These are phyloP conservation scores for Hanseniaspora hatyaiensis DNA, from an alignment of 805 yeast species.

Conservation along the genomic window DNA sequence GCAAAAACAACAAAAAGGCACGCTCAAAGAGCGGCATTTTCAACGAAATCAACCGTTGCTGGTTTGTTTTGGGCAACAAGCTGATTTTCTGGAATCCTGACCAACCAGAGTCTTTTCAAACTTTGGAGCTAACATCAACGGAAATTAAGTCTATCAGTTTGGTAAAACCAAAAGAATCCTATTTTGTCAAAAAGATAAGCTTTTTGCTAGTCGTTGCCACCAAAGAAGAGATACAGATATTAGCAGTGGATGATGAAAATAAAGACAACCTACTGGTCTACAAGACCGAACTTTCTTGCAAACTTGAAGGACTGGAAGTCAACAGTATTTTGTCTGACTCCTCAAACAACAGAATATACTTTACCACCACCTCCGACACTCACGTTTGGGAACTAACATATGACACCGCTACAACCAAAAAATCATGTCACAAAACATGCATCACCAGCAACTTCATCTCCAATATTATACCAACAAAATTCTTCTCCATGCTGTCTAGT, in stretches of 20 bases:
- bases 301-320: slow-evolving; percentile 67
- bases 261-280: slow-evolving; percentile 51
- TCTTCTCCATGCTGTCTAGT: slow-evolving; percentile 26
- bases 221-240: slow-evolving; percentile 61
- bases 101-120: slow-evolving; percentile 53
- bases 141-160: slow-evolving; percentile 64
- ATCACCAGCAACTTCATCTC: slow-evolving; percentile 57
- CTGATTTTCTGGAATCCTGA: slow-evolving; percentile 73
- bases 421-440: slow-evolving; percentile 73
- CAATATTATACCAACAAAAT: slow-evolving; percentile 37
- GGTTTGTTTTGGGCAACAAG: slow-evolving; percentile 76
- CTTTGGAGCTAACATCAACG: slow-evolving; percentile 64
- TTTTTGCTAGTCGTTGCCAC: slow-evolving; percentile 69
- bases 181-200: slow-evolving; percentile 68
- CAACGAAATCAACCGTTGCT: slow-evolving; percentile 66
- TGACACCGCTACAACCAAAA: slow-evolving; percentile 64
- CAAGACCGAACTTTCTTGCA: slow-evolving; percentile 71
- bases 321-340: slow-evolving; percentile 49
- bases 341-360: slow-evolving; percentile 65
- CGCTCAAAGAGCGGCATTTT: slow-evolving; percentile 54
- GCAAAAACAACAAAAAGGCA: slow-evolving; percentile 25
- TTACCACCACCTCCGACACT: slow-evolving; percentile 63
- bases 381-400: slow-evolving; percentile 83
- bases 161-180: slow-evolving; percentile 69
- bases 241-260: slow-evolving; percentile 45